Base-by-base conservation (phyloP, 140 eudicot genomes). In the Stevia rebaudiana region DNA sequence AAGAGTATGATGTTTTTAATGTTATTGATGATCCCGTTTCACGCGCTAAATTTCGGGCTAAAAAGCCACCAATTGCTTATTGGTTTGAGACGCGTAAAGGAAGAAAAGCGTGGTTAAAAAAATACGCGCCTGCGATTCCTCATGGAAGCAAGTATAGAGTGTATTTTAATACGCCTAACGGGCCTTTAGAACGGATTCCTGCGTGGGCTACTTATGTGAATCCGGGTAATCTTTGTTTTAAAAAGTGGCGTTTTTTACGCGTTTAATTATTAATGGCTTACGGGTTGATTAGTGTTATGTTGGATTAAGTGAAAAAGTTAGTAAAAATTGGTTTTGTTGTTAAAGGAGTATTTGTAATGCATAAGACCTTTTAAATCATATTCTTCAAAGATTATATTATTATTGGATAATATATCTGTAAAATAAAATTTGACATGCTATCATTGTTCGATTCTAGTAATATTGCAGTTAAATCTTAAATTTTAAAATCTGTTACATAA, bases 41-140 rank as follows among this genome's bases (percentile, higher is more conserved):
- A 81, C 67, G 69, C 46, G 94, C 84, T 24, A 92, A 88, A 25
- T 85, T 83, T 30, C 84, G 74, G 18, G 61, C 76, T 23, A 88
- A 92, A 73, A 79, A 85, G 71, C 84, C 98, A 40, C 98, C 98
- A 11, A 71, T 92, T 73, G 71, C 96, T 1, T 92, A 92, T 61
- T 92, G 98, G 98, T 51, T 85, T n/a, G 98, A 88, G 78, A 88
- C 95, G 46, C 92, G 95, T 22, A 92, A 88, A 74, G 98, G 98
- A 61, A 72, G 95, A 73, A 92, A 88, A 70, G 94, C 94, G 2
- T 92, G 98, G 98, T 49, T 77, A 11, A 83, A 82, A 70, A 92
- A 92, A 81, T 92, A 92, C 71, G 54, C 48, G 30, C 96, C 98
- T 48, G 89, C 76, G n/a, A 77, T 92, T 18, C 96, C 95, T 23